Evolutionary conservation across 2,329 filamentous ascomycete species (phyloP), one percentile per base, ranked within the genome.

Genomic region (Aspergillus melleus): DNA sequence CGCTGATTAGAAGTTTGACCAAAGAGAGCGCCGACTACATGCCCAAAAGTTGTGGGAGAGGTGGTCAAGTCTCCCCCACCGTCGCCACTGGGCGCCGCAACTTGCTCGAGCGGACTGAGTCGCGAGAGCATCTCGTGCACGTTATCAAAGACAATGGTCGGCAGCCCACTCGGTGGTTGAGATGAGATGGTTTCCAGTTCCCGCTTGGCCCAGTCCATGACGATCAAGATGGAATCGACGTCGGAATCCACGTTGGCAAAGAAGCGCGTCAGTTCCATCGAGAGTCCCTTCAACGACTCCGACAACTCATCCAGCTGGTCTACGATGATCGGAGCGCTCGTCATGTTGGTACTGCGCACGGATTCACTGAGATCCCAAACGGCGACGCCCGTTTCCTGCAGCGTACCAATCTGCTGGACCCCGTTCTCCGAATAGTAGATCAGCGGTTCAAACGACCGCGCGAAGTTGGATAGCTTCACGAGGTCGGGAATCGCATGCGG

Each of bases 331-430:
- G 89, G 88, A 8, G 90, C 92, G 49, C 91, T 93, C 14, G 91
- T 92, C 90, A 97, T 93, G 73, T 96, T 96, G 60, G 92, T 93
- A 5, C 86, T 87, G 53, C 93, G 87, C 58, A 97, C 90, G 65
- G 90, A 96, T 81, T 97, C 94, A 60, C 92, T 90, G 6, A 98
- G 83, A 73, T 98, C 94, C 91, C 93, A 96, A 26, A 98, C 92
- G 0, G 94, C 94, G 32, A 96, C 89, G 49, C 92, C 91, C 0
- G 93, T 96, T 57, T 95, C 92, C 75, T 96, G 92, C 52, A 98
- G 80, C 64, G 96, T 91, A 59, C 89, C 88, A 46, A 96, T 92
- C 71, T 96, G 92, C 42, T 88, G 85, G 49, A 92, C 88, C 9
- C 92, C 92, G 72, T 93, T 90, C 71, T 97, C 92, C 0, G 92